Evolutionary conservation across 2,329 filamentous ascomycete genomes (phyloP), one percentile per base, ranked within the genome.

Genomic region (Ceratocystis lukuohia): DNA sequence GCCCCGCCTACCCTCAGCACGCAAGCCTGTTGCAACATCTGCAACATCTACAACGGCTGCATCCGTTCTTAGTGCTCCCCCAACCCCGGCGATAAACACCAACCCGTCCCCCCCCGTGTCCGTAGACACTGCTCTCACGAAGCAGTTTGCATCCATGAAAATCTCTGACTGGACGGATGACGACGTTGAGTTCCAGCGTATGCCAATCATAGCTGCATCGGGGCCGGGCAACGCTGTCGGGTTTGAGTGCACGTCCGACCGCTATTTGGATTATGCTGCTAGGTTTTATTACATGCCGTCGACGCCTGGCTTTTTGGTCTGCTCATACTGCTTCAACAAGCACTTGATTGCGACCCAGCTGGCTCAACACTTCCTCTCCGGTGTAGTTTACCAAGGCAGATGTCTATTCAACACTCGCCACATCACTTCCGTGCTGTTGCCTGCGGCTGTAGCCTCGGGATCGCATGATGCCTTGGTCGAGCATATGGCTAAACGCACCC

Each of bases 301-400:
- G 2, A 44, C 71, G 2, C 72, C 74, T 0, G 69, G 71, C 1
- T 77, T 74, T 28, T 66, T 74, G 2, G 71, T 79, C 44, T 80
- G 78, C 68, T 77, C 76, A 1, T 70, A 73, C 25, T 80, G 78
- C 68, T 75, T 78, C 44, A 72, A 73, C 5, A 75, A 77, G 37
- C 65, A 77, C 66, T 74, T 80, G 12, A 67, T 72, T 25, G 25
- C 65, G 0, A 77, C 75, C 0, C 57, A 50, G 0, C 72, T 78
- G 2, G 70, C 71, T 0, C 20, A 62, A 0, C 65, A 71, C 0
- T 79, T 80, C 20, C 17, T 41, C 10, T 44, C 48, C 3, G 59
- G 20, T 3, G 6, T 30, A 25, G 10, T 64, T 25, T 5, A 28
- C 28, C 46, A 50, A 28, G 65, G 48, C 17, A 37, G 53, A 17